Percentiles rank a stretch among this genome's conserved stretches.
phyloP scores from a whole-genome alignment of 2,329 filamentous ascomycete genomes.

The Microcera coccophila region DNA sequence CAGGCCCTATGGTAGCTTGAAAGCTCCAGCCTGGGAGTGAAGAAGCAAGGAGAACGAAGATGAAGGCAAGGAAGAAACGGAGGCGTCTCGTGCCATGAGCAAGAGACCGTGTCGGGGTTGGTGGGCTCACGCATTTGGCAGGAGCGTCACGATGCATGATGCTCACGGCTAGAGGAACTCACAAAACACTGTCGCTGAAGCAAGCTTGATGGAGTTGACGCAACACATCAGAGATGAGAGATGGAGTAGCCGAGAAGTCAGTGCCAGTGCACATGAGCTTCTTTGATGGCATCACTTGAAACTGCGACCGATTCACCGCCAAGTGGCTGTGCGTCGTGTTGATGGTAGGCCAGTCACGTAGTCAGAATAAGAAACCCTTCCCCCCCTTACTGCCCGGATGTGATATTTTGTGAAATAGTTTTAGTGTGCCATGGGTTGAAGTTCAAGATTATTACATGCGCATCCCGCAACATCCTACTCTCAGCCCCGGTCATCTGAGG shows the following conservation, averaged over 20 bases:
- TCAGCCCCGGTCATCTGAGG: no score
- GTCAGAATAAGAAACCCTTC: conserved; percentile 20
- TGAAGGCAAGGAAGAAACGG: conserved; percentile 18
- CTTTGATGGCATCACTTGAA: conserved; percentile 22
- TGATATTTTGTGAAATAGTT: no score
- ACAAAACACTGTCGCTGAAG: conserved; percentile 18
- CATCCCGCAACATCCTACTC: no score
- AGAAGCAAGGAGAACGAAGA: conserved; percentile 24
- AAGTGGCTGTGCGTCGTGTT: conserved; percentile 26
- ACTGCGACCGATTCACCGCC: conserved; percentile 23
- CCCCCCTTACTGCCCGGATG: conserved; percentile 4
- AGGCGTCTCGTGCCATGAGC: conserved; percentile 17
- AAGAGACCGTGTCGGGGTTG: conserved; percentile 17
- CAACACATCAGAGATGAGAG: conserved; percentile 19
- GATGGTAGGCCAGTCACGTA: conserved; percentile 21
- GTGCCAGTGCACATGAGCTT: conserved; percentile 29
- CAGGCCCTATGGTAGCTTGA: conserved; percentile 60
- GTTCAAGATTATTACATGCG: no score
- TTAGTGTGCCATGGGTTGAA: no score
- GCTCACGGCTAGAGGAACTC: conserved; percentile 20
- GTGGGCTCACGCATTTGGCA: conserved; percentile 20
- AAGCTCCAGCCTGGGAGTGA: conserved; percentile 57
- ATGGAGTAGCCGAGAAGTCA: conserved; percentile 17
- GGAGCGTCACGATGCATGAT: conserved; percentile 24
- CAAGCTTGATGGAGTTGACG: conserved; percentile 17